phyloP scores from a whole-genome alignment of 73 alveolate species.

The Uronychia binucleata region DNA sequence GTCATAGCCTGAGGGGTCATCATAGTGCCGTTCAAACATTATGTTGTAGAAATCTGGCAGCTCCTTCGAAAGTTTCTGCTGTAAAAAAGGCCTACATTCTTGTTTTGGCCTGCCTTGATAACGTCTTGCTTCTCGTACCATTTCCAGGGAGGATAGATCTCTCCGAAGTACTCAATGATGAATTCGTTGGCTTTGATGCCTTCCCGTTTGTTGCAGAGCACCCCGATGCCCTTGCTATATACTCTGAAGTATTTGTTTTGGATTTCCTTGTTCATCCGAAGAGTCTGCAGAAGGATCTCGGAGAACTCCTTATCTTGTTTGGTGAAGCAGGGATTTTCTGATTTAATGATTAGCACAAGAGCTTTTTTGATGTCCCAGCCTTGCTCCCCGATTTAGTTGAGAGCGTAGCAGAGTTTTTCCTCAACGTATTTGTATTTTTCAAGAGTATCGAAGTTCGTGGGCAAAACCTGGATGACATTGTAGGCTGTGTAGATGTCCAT shows the following conservation, averaged over 20 bases:
- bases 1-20: slow-evolving; percentile 97
- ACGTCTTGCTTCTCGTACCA: slow-evolving; percentile 98
- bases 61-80: slow-evolving; percentile 76
- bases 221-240: slow-evolving; percentile 97
- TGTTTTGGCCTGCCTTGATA: slow-evolving; percentile 88
- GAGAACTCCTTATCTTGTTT: slow-evolving; percentile 79
- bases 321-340: slow-evolving; percentile 59
- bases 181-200: slow-evolving; percentile 93
- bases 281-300: slow-evolving; percentile 67
- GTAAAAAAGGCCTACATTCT: background rate
- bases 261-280: slow-evolving; percentile 57
- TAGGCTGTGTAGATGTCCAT: slow-evolving; percentile 92
- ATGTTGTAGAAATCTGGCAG: slow-evolving; percentile 98
- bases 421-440: slow-evolving; percentile 79
- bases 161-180: slow-evolving; percentile 96
- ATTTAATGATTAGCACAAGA: slow-evolving; percentile 70
- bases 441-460: slow-evolving; percentile 75
- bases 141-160: slow-evolving; percentile 94
- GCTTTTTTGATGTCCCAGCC: slow-evolving; percentile 89
- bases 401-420: slow-evolving; percentile 79
- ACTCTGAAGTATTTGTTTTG: slow-evolving; percentile 80
- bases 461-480: slow-evolving; percentile 81
- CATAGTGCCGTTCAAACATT: slow-evolving; percentile 94
- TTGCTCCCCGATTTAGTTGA: slow-evolving; percentile 68
- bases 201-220: slow-evolving; percentile 86